Conservation (phyloP, 2,329 filamentous ascomycete genomes). For the Plenodomus tracheiphilus region DNA sequence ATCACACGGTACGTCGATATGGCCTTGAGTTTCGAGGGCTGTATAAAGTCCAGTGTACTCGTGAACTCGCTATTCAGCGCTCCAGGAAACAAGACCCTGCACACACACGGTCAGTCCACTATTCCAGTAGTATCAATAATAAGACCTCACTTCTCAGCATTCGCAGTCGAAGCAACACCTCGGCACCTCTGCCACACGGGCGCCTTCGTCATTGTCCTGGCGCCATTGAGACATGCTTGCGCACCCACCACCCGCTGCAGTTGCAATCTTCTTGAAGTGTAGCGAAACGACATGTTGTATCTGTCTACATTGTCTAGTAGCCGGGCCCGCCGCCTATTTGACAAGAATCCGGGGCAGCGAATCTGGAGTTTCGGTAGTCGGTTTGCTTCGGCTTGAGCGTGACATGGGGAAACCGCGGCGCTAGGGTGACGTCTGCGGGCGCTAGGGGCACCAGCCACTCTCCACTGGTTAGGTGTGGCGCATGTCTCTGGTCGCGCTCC, state of each 20-base stretch:
- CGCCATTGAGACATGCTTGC: slow-evolving; percentile 18
- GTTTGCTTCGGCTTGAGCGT: slow-evolving; percentile 34
- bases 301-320: slow-evolving; percentile 20
- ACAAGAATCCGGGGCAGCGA: slow-evolving; percentile 26
- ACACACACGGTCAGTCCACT: neutral
- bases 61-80: slow-evolving; percentile 94
- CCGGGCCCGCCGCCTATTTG: slow-evolving; percentile 20
- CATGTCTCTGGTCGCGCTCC: slow-evolving; percentile 28
- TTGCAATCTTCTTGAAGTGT: slow-evolving; percentile 31
- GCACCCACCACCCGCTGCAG: slow-evolving; percentile 16
- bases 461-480: slow-evolving; percentile 14
- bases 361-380: slow-evolving; percentile 22
- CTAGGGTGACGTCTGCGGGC: neutral
- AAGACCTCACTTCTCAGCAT: slow-evolving; percentile 61
- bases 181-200: slow-evolving; percentile 51
- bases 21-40: slow-evolving; percentile 68
- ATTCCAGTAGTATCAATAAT: neutral
- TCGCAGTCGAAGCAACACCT: slow-evolving; percentile 61
- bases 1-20: slow-evolving; percentile 92
- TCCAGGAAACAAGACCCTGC: slow-evolving; percentile 77
- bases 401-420: slow-evolving; percentile 6
- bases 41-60: slow-evolving; percentile 73
- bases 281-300: slow-evolving; percentile 41
- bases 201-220: slow-evolving; percentile 12
- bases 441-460: slow-evolving; percentile 7